These are phyloP conservation scores for Pisolithus marmoratus DNA, from an alignment of 768 basidiomycete species.

Conservation along the genomic window DNA sequence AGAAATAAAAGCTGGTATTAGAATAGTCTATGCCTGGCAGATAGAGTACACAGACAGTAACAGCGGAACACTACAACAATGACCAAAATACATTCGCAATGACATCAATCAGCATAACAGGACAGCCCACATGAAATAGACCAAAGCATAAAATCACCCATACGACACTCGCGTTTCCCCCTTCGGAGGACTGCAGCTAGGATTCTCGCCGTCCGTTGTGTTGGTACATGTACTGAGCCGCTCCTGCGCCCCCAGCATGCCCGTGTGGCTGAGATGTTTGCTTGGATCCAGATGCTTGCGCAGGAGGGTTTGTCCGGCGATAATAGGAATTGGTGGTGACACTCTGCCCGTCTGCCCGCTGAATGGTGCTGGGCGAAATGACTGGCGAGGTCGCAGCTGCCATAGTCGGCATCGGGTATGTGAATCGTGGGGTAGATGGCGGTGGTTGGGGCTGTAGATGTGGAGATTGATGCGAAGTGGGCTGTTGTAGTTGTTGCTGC, in stretches of 20 bases:
- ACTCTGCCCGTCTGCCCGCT: conserved; percentile 31
- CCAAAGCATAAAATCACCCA: background rate
- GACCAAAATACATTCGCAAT: background rate
- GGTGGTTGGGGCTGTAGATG: conserved; percentile 14
- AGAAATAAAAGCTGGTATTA: background rate
- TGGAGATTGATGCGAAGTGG: background rate
- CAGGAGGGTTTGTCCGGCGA: conserved; percentile 36
- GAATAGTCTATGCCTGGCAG: background rate
- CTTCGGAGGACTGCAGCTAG: conserved; percentile 2
- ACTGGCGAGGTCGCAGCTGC: conserved; percentile 58
- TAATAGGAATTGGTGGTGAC: conserved; percentile 47
- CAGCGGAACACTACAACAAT: background rate
- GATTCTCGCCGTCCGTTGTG: conserved; percentile 35
- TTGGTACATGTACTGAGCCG: conserved; percentile 43
- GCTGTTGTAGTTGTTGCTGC: conserved; percentile 19
- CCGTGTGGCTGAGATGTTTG: conserved; percentile 14
- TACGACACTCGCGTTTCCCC: no score
- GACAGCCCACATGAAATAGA: background rate
- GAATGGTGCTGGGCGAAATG: conserved; percentile 34
- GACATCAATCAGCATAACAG: background rate
- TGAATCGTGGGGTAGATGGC: conserved; percentile 30
- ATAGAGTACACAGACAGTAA: background rate
- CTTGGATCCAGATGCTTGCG: conserved; percentile 16
- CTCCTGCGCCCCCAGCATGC: conserved; percentile 15
- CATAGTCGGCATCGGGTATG: conserved; percentile 73